Base-by-base conservation (phyloP, 495 filamentous ascomycete genomes). In the Xylaria palmicola region DNA sequence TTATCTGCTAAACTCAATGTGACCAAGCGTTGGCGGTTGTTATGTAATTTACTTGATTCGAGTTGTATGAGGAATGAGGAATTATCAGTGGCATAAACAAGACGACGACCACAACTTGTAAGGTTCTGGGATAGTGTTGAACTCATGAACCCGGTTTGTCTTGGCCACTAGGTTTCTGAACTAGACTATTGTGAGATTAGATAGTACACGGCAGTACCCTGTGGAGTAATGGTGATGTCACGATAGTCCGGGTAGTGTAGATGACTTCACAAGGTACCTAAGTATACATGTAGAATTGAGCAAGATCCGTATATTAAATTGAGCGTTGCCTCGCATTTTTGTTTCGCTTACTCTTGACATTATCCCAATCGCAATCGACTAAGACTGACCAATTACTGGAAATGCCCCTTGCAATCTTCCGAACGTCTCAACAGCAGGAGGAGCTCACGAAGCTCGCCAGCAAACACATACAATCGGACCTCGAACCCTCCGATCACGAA, bases 381-480 rank as follows among this genome's bases (percentile, higher is more conserved):
- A 43, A 43, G n/a, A 10, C 17, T 20, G 10, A 20, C 22, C 41
- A 5, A 44, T 44, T 6, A 44, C 15, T 4, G 30, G 48, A 19
- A 15, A 71, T 62, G 52, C 83, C 82, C 0, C 69, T 88, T 48
- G 83, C 86, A 49, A 62, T 79, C 48, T 77, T 87, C 68, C 83
- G 86, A 54, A 78, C 75, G 59, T 74, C 74, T 51, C 72, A 81
- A 47, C 76, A 75, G 57, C 69, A 81, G 51, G 83, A 87, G 34
- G 71, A 73, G 43, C 79, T 90, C 20, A 69, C 73, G 54, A 70
- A 74, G 24, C 79, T 90, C 10, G 86, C 85, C 29, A 83, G 88
- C 59, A 68, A 85, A 52, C 88, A 89, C 72, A 55, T 87, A 32
- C 75, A 89, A 55, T 79, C 87, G 56, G 86, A 89, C 73, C 79